Conservation (phyloP, 139 green algal species). For the Ettlia oleoabundans region DNA sequence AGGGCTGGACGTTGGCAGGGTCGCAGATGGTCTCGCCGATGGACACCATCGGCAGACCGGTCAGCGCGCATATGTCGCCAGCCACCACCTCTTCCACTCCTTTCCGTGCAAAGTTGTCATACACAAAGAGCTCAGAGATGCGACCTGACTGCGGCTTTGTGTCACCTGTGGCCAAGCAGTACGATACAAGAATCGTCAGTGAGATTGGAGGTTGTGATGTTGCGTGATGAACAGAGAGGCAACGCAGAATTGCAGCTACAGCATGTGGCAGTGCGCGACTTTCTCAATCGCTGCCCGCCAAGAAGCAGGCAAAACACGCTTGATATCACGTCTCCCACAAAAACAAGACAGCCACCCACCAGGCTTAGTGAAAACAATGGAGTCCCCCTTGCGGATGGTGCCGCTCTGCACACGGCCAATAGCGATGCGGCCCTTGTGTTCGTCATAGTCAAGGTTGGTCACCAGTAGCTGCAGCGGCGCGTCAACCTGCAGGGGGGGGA, state of each 20-base stretch:
- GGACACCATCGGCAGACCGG: slow-evolving; percentile 64
- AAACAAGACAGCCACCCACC: slow-evolving; percentile 19
- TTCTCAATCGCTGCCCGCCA: not conserved
- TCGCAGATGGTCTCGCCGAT: slow-evolving; percentile 97
- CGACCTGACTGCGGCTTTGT: slow-evolving; percentile 60
- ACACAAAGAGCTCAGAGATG: slow-evolving; percentile 96
- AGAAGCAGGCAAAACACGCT: not conserved
- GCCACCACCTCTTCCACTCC: slow-evolving; percentile 77
- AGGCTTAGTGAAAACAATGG: slow-evolving; percentile 53
- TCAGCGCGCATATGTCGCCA: slow-evolving; percentile 94
- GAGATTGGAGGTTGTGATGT: not conserved
- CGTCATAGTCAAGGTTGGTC: slow-evolving; percentile 95
- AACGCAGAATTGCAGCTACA: not conserved
- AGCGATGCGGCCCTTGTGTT: slow-evolving; percentile 95
- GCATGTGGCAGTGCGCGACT: not conserved
- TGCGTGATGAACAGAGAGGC: no score
- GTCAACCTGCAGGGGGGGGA: slow-evolving; percentile 41
- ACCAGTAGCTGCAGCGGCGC: slow-evolving; percentile 93
- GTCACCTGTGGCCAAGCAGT: slow-evolving; percentile 33
- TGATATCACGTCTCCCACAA: not conserved
- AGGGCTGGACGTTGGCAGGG: slow-evolving; percentile 59
- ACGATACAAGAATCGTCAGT: not conserved
- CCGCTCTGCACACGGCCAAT: slow-evolving; percentile 88
- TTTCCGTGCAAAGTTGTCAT: slow-evolving; percentile 89
- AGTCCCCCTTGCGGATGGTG: slow-evolving; percentile 70